A percentile compares a stretch with the other conserved stretches of the same genome.
Conservation (phyloP, 1,139 yeast species). For the Pichia sp. region DNA sequence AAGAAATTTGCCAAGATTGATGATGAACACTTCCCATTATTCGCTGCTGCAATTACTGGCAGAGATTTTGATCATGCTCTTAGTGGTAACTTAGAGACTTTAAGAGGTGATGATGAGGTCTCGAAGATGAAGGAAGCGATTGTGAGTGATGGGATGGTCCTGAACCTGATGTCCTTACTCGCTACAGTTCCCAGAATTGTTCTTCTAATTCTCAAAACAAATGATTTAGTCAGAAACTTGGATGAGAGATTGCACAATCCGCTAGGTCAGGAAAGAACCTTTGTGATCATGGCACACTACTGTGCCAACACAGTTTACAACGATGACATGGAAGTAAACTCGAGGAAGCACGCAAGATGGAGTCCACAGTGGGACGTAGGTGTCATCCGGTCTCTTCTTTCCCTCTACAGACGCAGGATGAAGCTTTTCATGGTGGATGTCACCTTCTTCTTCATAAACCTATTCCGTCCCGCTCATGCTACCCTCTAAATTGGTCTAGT, state of each 20-base stretch:
- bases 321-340: slow-evolving; percentile 46
- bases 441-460: slow-evolving; percentile 24
- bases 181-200: slow-evolving; percentile 82
- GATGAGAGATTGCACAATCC: slow-evolving; percentile 83
- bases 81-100: slow-evolving; percentile 54
- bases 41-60: slow-evolving; percentile 94
- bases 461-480: background rate
- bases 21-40: slow-evolving; percentile 72
- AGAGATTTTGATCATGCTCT: slow-evolving; percentile 70
- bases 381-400: slow-evolving; percentile 34
- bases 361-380: slow-evolving; percentile 34
- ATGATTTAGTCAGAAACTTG: slow-evolving; percentile 81
- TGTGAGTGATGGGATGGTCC: slow-evolving; percentile 53
- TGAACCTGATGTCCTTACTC: slow-evolving; percentile 73
- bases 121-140: slow-evolving; percentile 58
- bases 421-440: slow-evolving; percentile 54
- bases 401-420: slow-evolving; percentile 44
- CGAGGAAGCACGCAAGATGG: slow-evolving; percentile 30
- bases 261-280: slow-evolving; percentile 81
- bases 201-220: slow-evolving; percentile 80
- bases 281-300: slow-evolving; percentile 81
- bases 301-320: slow-evolving; percentile 76
- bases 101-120: slow-evolving; percentile 52
- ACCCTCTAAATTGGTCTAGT: too few relatives aligned
- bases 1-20: slow-evolving; percentile 72